phyloP scores from a whole-genome alignment of 2,329 filamentous ascomycete genomes.

The Diaporthe citrichinensis region DNA sequence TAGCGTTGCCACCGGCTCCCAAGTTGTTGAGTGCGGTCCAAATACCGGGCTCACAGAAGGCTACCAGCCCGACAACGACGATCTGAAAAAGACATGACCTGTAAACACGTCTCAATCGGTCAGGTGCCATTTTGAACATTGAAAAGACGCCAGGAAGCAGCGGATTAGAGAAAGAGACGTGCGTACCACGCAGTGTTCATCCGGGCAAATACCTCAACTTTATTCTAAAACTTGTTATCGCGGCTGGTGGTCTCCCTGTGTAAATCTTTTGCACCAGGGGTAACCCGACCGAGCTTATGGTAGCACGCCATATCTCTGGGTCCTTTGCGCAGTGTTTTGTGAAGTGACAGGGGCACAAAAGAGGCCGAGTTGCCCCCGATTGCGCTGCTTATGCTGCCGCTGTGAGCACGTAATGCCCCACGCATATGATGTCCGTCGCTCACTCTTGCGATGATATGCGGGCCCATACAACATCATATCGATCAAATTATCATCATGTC shows the following conservation, averaged over 20 bases:
- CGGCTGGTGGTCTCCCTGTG: background rate
- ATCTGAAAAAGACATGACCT: conserved; percentile 39
- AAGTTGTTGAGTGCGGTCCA: conserved; percentile 38
- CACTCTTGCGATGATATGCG: background rate
- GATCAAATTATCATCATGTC: too few species aligned
- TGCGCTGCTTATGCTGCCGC: conserved; percentile 1
- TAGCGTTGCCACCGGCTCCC: conserved; percentile 38
- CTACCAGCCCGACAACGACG: conserved; percentile 35
- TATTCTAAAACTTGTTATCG: background rate
- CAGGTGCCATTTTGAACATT: background rate
- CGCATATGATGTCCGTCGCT: conserved; percentile 16
- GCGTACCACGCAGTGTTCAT: background rate
- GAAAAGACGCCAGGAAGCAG: background rate
- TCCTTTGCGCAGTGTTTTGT: background rate
- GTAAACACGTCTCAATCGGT: conserved; percentile 12
- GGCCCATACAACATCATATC: background rate
- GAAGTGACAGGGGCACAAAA: background rate
- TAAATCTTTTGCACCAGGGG: background rate
- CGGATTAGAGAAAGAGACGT: background rate
- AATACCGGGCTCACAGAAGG: conserved; percentile 37
- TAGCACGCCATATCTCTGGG: conserved; percentile 6
- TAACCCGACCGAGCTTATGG: background rate
- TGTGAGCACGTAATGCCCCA: conserved; percentile 23
- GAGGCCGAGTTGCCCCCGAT: conserved; percentile 9
- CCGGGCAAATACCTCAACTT: background rate